Conservation (phyloP, 768 basidiomycete species). For the Psilocybe subaeruginosa region DNA sequence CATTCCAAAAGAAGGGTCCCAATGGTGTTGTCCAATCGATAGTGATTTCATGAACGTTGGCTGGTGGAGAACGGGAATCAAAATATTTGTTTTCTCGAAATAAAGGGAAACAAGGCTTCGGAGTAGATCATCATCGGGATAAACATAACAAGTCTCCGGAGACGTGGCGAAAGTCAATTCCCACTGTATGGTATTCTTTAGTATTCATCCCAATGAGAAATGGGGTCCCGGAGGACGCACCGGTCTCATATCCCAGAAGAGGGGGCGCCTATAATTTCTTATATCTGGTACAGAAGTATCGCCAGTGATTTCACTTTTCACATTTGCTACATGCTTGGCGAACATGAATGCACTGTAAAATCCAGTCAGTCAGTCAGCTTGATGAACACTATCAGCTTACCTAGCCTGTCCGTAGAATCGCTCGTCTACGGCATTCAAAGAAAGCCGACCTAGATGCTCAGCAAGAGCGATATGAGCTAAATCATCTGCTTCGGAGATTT, state of each 20-base stretch:
- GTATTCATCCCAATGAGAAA: neutral
- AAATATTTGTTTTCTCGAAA: constrained; percentile 54
- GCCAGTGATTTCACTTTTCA: constrained; percentile 43
- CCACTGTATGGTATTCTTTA: constrained; percentile 32
- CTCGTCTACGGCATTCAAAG: constrained; percentile 31
- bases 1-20: constrained; percentile 52
- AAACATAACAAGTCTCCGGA: constrained; percentile 35
- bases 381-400: constrained; percentile 14
- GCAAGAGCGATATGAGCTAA: constrained; percentile 34
- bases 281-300: constrained; percentile 12
- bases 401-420: constrained; percentile 47
- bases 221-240: constrained; percentile 17
- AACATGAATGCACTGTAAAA: constrained; percentile 43
- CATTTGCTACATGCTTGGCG: constrained; percentile 40
- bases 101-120: constrained; percentile 55
- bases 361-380: neutral
- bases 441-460: constrained; percentile 33
- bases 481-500: constrained; percentile 31
- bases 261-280: constrained; percentile 24
- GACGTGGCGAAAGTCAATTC: constrained; percentile 30
- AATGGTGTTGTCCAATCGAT: constrained; percentile 46
- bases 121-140: constrained; percentile 54
- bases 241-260: constrained; percentile 33
- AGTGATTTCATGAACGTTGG: constrained; percentile 62
- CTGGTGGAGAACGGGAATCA: constrained; percentile 67